Evolutionary conservation across 306 rosid genomes (phyloP), one percentile per base, ranked within the genome.

Genomic region (Senna siamea): DNA sequence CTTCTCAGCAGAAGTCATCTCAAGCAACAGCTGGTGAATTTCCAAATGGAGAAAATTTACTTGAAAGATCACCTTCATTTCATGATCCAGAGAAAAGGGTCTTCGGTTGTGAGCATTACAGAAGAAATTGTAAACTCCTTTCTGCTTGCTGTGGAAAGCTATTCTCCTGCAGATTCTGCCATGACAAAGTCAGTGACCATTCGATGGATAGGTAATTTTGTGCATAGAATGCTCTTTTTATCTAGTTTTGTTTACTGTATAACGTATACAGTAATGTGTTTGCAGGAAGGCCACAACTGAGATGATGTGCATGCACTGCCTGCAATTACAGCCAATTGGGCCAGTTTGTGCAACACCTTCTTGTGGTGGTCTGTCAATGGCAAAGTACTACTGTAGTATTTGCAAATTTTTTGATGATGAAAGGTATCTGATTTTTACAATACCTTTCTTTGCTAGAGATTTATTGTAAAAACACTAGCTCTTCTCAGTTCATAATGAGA

Each of bases 371-470:
- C 70, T 89, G 4, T 83, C 87, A 35, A 87, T 89, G 91, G 94
- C 94, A 62, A 85, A 84, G 69, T 89, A 89, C 70, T 89, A 82
- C 18, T 89, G 94, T 75, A 79, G 71, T 76, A 87, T 85, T 58
- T 89, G 94, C 89, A 89, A 87, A 79, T 87, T 89, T 79, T 89
- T 89, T 41, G 94, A 89, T 79, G 91, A 89, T 75, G 94, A 89
- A 81, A 89, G 94, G 94, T 89, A 80, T 65, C 28, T 20, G 46
- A 41, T 53, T 43, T 53, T 23, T 61, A n/a, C n/a, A n/a, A n/a
- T n/a, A n/a, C n/a, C n/a, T n/a, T n/a, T n/a, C n/a, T n/a, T n/a
- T n/a, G n/a, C n/a, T n/a, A n/a, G n/a, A n/a, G n/a, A n/a, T n/a
- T n/a, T n/a, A n/a, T n/a, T n/a, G n/a, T n/a, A n/a, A n/a, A n/a